A percentile compares a stretch with the other conserved stretches of the same genome.
Conservation (phyloP, 2,329 filamentous ascomycete genomes). For the Penicillium sp. region DNA sequence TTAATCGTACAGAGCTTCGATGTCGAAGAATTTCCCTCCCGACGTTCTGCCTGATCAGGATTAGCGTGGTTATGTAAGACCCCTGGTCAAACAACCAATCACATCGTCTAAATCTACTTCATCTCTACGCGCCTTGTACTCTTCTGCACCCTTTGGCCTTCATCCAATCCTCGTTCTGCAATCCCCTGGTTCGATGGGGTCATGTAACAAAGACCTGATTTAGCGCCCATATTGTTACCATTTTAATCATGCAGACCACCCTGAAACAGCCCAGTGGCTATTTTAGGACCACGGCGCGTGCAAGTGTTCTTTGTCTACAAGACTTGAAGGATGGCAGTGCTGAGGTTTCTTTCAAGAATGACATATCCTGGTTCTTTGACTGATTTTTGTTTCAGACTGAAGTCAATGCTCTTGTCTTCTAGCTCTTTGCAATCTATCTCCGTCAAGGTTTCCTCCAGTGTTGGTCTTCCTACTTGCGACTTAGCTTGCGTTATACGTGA, state of each 20-base stretch:
- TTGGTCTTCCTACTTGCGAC: conserved; percentile 1
- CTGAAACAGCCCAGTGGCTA: conserved; percentile 27
- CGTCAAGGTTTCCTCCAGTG: conserved; percentile 1
- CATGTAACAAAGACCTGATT: conserved; percentile 12
- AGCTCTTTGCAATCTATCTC: neutral
- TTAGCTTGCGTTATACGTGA: conserved; percentile 3
- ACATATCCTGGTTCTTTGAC: conserved; percentile 11
- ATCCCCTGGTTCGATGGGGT: neutral
- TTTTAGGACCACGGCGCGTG: conserved; percentile 36
- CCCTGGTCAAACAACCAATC: conserved; percentile 13
- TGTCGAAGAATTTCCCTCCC: conserved; percentile 40
- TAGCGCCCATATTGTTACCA: conserved; percentile 17
- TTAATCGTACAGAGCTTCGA: conserved; percentile 20
- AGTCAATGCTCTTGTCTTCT: conserved; percentile 17
- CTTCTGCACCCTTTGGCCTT: conserved; percentile 1
- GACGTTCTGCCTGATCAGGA: conserved; percentile 26
- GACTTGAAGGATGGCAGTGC: conserved; percentile 14
- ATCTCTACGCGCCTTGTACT: conserved; percentile 21
- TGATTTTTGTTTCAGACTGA: conserved; percentile 13
- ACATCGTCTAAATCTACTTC: conserved; percentile 11
- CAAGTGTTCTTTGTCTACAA: conserved; percentile 26
- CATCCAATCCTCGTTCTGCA: conserved; percentile 9
- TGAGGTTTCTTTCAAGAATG: conserved; percentile 8
- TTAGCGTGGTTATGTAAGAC: conserved; percentile 32
- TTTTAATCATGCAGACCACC: conserved; percentile 21